Conservation (phyloP, 257 asterid species). For the Ehretia macrophylla region DNA sequence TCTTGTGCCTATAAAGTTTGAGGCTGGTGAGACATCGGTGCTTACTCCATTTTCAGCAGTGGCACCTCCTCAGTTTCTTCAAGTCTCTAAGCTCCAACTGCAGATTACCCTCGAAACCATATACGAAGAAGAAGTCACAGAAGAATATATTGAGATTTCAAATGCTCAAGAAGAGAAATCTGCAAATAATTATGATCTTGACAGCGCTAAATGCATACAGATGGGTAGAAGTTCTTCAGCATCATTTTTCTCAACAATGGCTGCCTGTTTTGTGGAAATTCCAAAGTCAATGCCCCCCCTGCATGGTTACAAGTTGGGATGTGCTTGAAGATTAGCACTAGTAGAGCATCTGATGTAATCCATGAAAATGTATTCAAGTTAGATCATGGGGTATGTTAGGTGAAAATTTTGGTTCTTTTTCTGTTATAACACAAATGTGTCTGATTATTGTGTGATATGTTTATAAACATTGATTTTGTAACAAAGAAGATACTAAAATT, state of each 20-base stretch:
- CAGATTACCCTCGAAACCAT: neutral
- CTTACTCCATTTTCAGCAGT: slow-evolving; percentile 4
- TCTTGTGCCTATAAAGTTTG: neutral
- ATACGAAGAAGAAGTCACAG: neutral
- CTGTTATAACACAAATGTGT: too few species aligned
- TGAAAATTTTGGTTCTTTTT: too few species aligned
- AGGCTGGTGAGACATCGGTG: neutral
- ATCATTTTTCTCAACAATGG: neutral
- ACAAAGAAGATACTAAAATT: too few species aligned
- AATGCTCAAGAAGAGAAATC: neutral
- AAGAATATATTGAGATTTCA: neutral
- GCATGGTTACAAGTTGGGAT: too few species aligned
- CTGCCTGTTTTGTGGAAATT: neutral
- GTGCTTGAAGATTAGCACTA: too few species aligned
- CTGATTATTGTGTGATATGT: too few species aligned
- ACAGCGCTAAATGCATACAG: neutral
- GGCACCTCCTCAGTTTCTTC: neutral
- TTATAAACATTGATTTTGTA: too few species aligned
- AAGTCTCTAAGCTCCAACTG: neutral
- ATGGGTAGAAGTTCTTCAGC: neutral
- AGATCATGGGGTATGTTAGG: too few species aligned
- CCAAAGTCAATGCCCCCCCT: neutral
- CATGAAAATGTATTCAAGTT: too few species aligned
- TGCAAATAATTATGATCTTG: neutral
- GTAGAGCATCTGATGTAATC: too few species aligned